Conservation (phyloP, 192 early-diverging fungal genomes). For the Tieghemiomyces parasiticus region DNA sequence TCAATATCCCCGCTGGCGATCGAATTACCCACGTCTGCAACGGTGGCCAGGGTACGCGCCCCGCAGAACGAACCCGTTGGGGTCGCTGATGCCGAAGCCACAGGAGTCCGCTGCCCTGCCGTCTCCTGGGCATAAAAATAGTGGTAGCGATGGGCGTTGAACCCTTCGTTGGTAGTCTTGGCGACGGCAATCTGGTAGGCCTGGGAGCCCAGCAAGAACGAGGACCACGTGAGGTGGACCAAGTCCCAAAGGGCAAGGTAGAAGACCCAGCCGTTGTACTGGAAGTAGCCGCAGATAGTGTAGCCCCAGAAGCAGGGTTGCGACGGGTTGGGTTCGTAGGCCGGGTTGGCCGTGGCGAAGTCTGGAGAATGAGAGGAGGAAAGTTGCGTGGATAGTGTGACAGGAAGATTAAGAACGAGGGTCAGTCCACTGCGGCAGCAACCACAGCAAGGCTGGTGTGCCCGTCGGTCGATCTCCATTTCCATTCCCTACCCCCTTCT, state of each 20-base stretch:
- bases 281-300: conserved; percentile 53
- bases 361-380: too few species aligned
- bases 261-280: conserved; percentile 57
- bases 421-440: too few species aligned
- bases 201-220: conserved; percentile 62
- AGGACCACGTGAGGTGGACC: conserved; percentile 69
- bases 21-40: conserved; percentile 34
- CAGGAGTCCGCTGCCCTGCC: too few species aligned
- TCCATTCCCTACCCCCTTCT: too few species aligned
- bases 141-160: conserved; percentile 60
- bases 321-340: conserved; percentile 33
- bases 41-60: conserved; percentile 13
- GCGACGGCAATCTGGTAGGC: conserved; percentile 56
- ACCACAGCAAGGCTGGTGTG: too few species aligned
- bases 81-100: too few species aligned
- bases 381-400: too few species aligned
- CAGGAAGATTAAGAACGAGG: too few species aligned
- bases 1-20: conserved; percentile 22
- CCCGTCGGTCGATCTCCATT: too few species aligned
- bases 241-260: conserved; percentile 53
- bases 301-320: conserved; percentile 41
- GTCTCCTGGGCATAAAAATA: conserved; percentile 28
- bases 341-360: conserved; percentile 23
- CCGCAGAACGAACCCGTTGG: too few species aligned
- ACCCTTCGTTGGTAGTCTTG: conserved; percentile 82